Conservation (phyloP, 2,329 filamentous ascomycete species). For the Xylaria sp. region DNA sequence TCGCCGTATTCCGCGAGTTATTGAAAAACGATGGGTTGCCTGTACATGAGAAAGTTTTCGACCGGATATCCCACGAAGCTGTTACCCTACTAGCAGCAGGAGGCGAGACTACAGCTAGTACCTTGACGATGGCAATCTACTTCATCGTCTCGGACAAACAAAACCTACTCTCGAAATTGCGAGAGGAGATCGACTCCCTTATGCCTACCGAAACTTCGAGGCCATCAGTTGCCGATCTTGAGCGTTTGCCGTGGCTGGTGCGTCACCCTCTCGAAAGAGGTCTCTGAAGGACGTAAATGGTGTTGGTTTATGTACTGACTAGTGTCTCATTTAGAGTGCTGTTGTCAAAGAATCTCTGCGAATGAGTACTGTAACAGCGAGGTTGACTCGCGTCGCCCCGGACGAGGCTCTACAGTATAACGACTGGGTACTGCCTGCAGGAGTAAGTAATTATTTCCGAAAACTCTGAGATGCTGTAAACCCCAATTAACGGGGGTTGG, state of each 20-base stretch:
- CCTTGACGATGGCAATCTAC: conserved; percentile 27
- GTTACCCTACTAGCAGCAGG: conserved; percentile 36
- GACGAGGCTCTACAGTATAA: conserved; percentile 30
- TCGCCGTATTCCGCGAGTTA: conserved; percentile 30
- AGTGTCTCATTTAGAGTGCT: conserved; percentile 20
- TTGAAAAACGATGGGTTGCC: conserved; percentile 30
- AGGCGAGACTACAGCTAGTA: conserved; percentile 28
- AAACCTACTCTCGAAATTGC: conserved; percentile 24
- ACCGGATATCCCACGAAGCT: conserved; percentile 37
- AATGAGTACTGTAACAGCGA: conserved; percentile 27
- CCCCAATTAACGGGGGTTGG: too few relatives aligned
- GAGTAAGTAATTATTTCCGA: conserved; percentile 26
- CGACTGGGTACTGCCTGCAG: conserved; percentile 36
- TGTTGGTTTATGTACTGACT: background rate
- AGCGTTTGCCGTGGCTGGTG: conserved; percentile 36
- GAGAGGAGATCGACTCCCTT: conserved; percentile 28
- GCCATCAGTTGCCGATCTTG: conserved; percentile 34
- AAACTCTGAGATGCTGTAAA: background rate
- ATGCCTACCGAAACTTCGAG: conserved; percentile 13
- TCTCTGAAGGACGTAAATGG: too few relatives aligned
- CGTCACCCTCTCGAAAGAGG: background rate
- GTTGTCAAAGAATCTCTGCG: conserved; percentile 36
- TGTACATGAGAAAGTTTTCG: conserved; percentile 27
- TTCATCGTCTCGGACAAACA: conserved; percentile 30
- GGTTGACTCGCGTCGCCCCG: conserved; percentile 34